Evolutionary conservation across 169 alveolate genomes (phyloP), one percentile per base, ranked within the genome.

Genomic region (Amoebophrya sp.): DNA sequence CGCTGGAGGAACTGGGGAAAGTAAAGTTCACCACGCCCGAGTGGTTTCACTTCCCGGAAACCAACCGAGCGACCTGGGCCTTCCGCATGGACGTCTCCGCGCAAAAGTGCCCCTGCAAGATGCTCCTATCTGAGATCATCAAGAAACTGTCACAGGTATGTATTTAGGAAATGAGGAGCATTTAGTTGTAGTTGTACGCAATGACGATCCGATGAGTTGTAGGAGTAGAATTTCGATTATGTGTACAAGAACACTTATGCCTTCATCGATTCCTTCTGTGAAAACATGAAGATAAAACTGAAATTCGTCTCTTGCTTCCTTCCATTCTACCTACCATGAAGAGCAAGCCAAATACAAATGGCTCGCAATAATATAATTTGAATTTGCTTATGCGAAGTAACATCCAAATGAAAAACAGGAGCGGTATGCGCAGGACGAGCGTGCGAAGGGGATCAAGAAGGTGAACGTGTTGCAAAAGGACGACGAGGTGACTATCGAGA

Each of bases 401-500:
- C n/a, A n/a, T 25, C 0, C 83, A 66, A 66, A 0, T 25, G 83
- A 18, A 47, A 47, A 7, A 47, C 83, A 66, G 83, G 83, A 66
- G 35, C 29, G 1, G 83, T 66, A 66, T 25, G 83, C 83, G 32
- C 83, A 66, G 35, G 83, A 66, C 83, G 35, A 66, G 39, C 83
- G 83, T 25, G 83, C 83, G 39, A 66, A 66, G 83, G 32, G 32
- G 32, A 66, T 66, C 83, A 25, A 7, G 39, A 66, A 66, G 35
- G 83, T 66, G 83, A 66, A 66, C 35, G 83, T 66, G 32, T n/a
- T 66, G 35, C 2, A 66, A 38, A 55, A 90, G 77, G 32, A 40
- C 2, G 90, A 88, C 38, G 94, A 92, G 92, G 94, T 93, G 90
- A 89, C 91, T 40, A 94, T 97, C 40, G 93, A 94, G 90, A 95